Percentiles rank a stretch among this genome's conserved stretches.
phyloP scores from a whole-genome alignment of 2,329 filamentous ascomycete genomes.

The Chlorencoelia australis region DNA sequence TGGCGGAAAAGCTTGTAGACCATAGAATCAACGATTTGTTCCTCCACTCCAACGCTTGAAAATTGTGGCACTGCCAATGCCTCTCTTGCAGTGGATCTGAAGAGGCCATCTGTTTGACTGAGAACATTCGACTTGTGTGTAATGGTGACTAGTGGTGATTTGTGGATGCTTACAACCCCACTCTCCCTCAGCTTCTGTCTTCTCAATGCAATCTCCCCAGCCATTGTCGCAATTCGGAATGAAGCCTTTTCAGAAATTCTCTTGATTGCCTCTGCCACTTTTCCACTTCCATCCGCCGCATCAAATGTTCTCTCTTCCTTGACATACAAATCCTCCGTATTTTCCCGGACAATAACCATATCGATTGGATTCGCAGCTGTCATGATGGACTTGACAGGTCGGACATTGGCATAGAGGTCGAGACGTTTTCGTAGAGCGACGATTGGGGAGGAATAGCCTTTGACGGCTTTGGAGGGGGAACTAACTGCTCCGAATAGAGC shows the following conservation, averaged over 20 bases:
- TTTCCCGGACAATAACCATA: conserved; percentile 96
- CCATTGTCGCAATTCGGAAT: conserved; percentile 81
- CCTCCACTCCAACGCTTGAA: conserved; percentile 61
- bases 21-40: conserved; percentile 99
- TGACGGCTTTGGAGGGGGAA: conserved; percentile 80
- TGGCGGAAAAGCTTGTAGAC: conserved; percentile 99
- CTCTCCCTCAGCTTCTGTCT: conserved; percentile 68
- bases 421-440: conserved; percentile 93
- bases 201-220: conserved; percentile 85
- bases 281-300: conserved; percentile 55
- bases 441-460: conserved; percentile 82
- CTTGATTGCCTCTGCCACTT: conserved; percentile 95
- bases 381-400: conserved; percentile 77
- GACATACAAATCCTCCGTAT: conserved; percentile 89
- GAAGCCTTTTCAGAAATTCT: conserved; percentile 83
- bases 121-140: conserved; percentile 98
- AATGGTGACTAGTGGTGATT: conserved; percentile 73
- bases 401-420: conserved; percentile 93
- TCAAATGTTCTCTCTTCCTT: conserved; percentile 86
- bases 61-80: conserved; percentile 61
- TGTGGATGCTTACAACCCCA: conserved; percentile 50
- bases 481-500: conserved; percentile 93
- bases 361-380: conserved; percentile 57
- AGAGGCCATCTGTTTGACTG: conserved; percentile 91
- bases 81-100: conserved; percentile 68